Evolutionary conservation across 2,329 filamentous ascomycete genomes (phyloP).

Genomic region (Aspergillus glaucus): DNA sequence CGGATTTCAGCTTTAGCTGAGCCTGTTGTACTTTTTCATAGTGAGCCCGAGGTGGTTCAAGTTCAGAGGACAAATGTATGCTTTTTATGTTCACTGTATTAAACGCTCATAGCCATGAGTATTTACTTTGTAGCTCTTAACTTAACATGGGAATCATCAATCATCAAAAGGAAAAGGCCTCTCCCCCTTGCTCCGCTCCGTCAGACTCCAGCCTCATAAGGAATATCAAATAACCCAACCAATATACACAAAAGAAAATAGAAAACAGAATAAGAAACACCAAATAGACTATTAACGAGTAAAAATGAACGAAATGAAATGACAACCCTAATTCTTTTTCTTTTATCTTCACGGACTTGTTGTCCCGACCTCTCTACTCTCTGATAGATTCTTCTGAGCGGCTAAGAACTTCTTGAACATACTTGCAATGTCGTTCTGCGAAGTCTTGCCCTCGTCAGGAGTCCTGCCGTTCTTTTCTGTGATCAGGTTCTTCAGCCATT

Average conservation of each 20-base stretch:
- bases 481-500: conserved; percentile 72
- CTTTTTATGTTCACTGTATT: not conserved
- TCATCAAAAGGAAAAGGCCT: conserved; percentile 4
- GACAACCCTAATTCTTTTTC: conserved; percentile 1
- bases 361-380: conserved; percentile 29
- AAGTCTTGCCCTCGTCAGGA: conserved; percentile 25
- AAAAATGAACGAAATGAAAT: not conserved
- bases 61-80: no score
- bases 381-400: conserved; percentile 26
- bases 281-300: not conserved
- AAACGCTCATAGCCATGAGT: no score
- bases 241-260: not conserved
- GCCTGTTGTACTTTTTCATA: no score
- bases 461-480: conserved; percentile 64
- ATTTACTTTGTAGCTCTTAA: not conserved
- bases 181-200: conserved; percentile 6
- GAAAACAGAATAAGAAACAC: not conserved
- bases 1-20: no score
- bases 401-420: conserved; percentile 38
- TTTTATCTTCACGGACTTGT: conserved; percentile 14
- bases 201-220: conserved; percentile 12
- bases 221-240: not conserved
- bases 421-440: conserved; percentile 41
- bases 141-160: conserved; percentile 7
- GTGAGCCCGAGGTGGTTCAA: no score